Percentiles rank a stretch among this genome's conserved stretches.
These are phyloP conservation scores for Meyerozyma sp. DNA, from an alignment of 1,139 yeast species.

Conservation along the genomic window DNA sequence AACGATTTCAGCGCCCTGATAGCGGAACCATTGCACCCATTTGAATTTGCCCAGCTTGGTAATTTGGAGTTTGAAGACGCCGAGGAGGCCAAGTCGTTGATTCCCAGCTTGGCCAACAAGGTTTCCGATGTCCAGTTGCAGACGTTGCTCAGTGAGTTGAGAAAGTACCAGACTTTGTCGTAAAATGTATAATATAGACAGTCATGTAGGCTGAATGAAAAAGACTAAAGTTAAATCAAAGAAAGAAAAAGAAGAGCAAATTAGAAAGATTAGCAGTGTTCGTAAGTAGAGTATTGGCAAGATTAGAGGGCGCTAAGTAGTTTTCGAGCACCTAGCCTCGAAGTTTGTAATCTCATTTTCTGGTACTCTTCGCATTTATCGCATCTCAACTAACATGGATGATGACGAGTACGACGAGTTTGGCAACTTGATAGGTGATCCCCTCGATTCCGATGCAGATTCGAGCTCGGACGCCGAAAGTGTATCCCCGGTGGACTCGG, in stretches of 20 bases:
- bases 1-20: slow-evolving; percentile 61
- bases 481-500: neutral
- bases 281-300: too few relatives aligned
- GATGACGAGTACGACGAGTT: slow-evolving; percentile 75
- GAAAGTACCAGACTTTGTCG: slow-evolving; percentile 52
- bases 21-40: slow-evolving; percentile 73
- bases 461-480: slow-evolving; percentile 4
- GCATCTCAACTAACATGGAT: slow-evolving; percentile 13
- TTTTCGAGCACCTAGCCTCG: too few relatives aligned
- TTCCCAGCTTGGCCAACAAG: slow-evolving; percentile 79
- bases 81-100: slow-evolving; percentile 92
- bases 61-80: slow-evolving; percentile 94
- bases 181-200: slow-evolving; percentile 8
- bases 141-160: slow-evolving; percentile 77
- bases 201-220: neutral
- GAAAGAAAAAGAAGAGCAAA: neutral
- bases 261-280: neutral
- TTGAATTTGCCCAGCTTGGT: slow-evolving; percentile 92
- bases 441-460: slow-evolving; percentile 41
- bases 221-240: neutral
- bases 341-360: neutral
- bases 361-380: neutral
- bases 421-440: slow-evolving; percentile 66
- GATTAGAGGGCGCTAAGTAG: too few relatives aligned
- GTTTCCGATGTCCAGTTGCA: slow-evolving; percentile 86